Conservation (phyloP, 768 basidiomycete genomes). For the Russula virescens region DNA sequence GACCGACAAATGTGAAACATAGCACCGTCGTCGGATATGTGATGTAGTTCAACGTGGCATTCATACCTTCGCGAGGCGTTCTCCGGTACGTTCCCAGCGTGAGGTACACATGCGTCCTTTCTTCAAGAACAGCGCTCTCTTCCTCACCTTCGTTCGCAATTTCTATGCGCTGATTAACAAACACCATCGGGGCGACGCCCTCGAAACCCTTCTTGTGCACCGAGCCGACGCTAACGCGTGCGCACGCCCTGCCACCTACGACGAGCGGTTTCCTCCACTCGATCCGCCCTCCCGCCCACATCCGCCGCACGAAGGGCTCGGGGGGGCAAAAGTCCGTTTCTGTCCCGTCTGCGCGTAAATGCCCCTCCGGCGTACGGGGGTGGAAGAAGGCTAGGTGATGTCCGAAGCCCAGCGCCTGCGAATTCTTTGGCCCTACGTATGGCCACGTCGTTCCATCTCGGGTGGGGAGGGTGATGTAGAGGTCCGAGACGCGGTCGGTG, state of each 20-base stretch:
- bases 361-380: constrained; percentile 49
- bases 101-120: constrained; percentile 66
- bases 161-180: constrained; percentile 62
- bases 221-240: constrained; percentile 43
- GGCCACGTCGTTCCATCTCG: constrained; percentile 48
- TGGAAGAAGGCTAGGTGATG: constrained; percentile 77
- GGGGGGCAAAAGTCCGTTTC: constrained; percentile 69
- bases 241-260: constrained; percentile 48
- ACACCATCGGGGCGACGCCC: constrained; percentile 61
- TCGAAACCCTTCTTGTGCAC: constrained; percentile 62
- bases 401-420: constrained; percentile 48
- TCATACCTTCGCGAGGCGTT: constrained; percentile 41
- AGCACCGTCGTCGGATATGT: too few species aligned
- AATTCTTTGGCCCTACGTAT: constrained; percentile 38
- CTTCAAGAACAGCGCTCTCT: constrained; percentile 50
- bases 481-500: constrained; percentile 53
- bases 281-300: constrained; percentile 76
- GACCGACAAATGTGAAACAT: neutral
- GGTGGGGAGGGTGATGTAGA: constrained; percentile 67
- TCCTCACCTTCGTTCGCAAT: constrained; percentile 40
- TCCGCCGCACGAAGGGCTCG: constrained; percentile 64
- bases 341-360: constrained; percentile 62
- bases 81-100: constrained; percentile 30
- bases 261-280: constrained; percentile 53
- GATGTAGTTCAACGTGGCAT: too few species aligned